These are phyloP conservation scores for Aspergillus nidulans DNA, from an alignment of 495 filamentous ascomycete genomes.

Conservation along the genomic window DNA sequence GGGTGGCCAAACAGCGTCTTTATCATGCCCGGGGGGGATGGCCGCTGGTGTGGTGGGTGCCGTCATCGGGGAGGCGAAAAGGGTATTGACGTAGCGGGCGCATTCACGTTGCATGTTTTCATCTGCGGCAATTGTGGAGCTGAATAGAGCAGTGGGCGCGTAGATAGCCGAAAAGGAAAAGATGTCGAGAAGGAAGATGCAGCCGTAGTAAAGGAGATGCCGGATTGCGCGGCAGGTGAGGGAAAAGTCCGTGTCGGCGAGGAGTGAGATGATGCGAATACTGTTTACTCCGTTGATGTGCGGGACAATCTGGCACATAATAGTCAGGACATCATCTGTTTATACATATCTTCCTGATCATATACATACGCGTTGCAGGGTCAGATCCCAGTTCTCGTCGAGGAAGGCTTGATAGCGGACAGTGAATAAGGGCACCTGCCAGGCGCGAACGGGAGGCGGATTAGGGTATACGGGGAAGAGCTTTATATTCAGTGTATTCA, in stretches of 20 bases:
- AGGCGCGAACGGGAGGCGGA: conserved; percentile 72
- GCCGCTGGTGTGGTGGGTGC: conserved; percentile 17
- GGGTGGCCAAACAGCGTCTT: conserved; percentile 45
- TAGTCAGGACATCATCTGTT: not conserved
- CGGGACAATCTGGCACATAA: conserved; percentile 53
- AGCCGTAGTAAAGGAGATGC: conserved; percentile 88
- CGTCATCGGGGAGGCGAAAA: conserved; percentile 32
- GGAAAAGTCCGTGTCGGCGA: conserved; percentile 78
- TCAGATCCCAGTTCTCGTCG: conserved; percentile 88
- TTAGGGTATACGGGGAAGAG: conserved; percentile 78
- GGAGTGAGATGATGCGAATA: conserved; percentile 74
- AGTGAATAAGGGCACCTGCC: conserved; percentile 88
- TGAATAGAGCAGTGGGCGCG: conserved; percentile 72
- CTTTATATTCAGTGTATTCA: conserved; percentile 95
- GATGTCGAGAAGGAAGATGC: conserved; percentile 79
- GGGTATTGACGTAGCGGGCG: conserved; percentile 65
- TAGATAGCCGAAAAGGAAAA: conserved; percentile 93
- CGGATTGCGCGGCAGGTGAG: conserved; percentile 79
- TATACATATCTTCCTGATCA: not conserved
- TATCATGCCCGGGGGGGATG: conserved; percentile 23
- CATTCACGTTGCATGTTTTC: conserved; percentile 79
- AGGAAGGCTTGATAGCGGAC: conserved; percentile 70
- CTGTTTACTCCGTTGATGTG: conserved; percentile 88
- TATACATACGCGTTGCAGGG: conserved; percentile 60
- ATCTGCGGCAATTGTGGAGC: conserved; percentile 63